These are phyloP conservation scores for Cladosporium phlei DNA, from an alignment of 2,329 filamentous ascomycete genomes.

Conservation along the genomic window DNA sequence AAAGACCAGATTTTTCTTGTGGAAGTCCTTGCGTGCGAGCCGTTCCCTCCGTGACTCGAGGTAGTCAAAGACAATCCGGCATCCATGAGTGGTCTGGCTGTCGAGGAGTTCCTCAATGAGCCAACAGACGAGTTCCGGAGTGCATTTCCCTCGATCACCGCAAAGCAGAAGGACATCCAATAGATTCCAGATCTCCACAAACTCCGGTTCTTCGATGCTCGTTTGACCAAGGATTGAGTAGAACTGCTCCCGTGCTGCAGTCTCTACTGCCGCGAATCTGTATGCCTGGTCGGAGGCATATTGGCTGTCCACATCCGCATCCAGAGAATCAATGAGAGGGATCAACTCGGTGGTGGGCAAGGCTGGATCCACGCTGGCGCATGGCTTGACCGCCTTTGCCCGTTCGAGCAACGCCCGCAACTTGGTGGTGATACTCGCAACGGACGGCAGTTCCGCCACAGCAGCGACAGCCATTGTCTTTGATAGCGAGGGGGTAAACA, in stretches of 20 bases:
- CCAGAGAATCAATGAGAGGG: constrained; percentile 23
- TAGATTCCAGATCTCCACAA: constrained; percentile 86
- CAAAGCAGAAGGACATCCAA: constrained; percentile 87
- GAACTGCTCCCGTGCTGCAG: constrained; percentile 75
- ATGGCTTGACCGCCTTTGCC: constrained; percentile 38
- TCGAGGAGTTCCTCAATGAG: constrained; percentile 93
- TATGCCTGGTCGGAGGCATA: constrained; percentile 24
- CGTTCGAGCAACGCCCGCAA: constrained; percentile 38
- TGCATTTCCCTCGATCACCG: constrained; percentile 59
- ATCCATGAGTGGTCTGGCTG: constrained; percentile 89
- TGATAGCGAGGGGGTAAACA: not conserved
- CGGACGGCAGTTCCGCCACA: constrained; percentile 25
- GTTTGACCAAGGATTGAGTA: constrained; percentile 53
- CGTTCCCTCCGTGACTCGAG: constrained; percentile 87
- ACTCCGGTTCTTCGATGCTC: constrained; percentile 69
- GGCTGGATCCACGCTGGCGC: constrained; percentile 40
- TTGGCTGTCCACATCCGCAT: constrained; percentile 24
- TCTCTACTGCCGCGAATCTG: constrained; percentile 66
- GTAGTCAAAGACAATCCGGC: constrained; percentile 87
- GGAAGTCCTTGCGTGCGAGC: constrained; percentile 74
- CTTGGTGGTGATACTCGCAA: constrained; percentile 25
- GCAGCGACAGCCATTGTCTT: constrained; percentile 24
- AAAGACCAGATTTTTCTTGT: constrained; percentile 81
- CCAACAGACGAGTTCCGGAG: constrained; percentile 79
- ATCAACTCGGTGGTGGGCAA: constrained; percentile 39